These are phyloP conservation scores for Neurospora sp. DNA, from an alignment of 495 filamentous ascomycete species.

Conservation along the genomic window DNA sequence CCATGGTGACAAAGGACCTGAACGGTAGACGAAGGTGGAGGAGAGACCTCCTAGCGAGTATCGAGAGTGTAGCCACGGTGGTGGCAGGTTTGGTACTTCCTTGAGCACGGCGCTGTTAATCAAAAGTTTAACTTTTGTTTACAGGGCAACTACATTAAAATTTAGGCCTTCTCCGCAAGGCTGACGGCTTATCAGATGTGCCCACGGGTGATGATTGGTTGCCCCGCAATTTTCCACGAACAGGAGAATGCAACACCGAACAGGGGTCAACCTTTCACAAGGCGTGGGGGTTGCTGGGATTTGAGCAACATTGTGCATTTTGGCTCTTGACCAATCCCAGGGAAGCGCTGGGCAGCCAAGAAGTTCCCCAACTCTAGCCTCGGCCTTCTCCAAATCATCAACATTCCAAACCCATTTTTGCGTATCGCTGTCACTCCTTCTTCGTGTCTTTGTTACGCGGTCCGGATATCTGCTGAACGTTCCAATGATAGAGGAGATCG, in stretches of 20 bases:
- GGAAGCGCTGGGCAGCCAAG: neutral
- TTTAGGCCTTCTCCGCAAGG: conserved; percentile 11
- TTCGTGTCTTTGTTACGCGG: neutral
- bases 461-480: neutral
- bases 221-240: neutral
- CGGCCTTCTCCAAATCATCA: neutral
- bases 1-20: conserved; percentile 10
- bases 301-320: neutral
- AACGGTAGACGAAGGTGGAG: neutral
- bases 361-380: neutral
- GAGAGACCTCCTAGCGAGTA: neutral
- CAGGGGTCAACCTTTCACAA: neutral
- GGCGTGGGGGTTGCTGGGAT: neutral
- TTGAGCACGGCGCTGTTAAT: neutral
- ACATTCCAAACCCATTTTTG: neutral
- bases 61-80: neutral
- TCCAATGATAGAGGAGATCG: neutral
- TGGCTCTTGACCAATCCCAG: neutral
- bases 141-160: neutral
- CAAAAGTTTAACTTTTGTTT: neutral
- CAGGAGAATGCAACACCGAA: neutral
- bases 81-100: neutral
- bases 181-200: conserved; percentile 1
- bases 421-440: neutral
- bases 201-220: neutral